phyloP scores from a whole-genome alignment of 805 yeast genomes.

The Myxozyma udenii region DNA sequence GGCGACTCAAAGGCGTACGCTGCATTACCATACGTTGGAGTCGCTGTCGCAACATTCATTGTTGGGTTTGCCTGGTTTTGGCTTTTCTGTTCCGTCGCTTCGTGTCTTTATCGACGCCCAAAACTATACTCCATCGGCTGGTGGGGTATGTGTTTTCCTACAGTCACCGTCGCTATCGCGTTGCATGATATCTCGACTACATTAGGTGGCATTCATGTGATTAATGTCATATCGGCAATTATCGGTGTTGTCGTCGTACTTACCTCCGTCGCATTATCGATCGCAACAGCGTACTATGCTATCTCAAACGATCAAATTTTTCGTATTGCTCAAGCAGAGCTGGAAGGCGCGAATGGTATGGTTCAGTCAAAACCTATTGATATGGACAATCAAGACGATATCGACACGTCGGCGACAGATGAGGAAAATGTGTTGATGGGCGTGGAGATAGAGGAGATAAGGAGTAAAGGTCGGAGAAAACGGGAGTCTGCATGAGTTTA shows the following conservation, averaged over 20 bases:
- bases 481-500: too few species aligned
- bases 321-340: background rate
- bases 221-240: conserved; percentile 59
- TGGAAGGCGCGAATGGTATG: background rate
- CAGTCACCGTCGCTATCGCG: background rate
- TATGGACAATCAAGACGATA: too few species aligned
- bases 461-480: too few species aligned
- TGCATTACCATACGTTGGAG: background rate
- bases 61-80: conserved; percentile 7
- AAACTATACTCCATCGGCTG: conserved; percentile 1
- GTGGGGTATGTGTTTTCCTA: conserved; percentile 14
- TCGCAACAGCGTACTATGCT: conserved; percentile 18
- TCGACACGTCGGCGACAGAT: too few species aligned
- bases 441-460: too few species aligned
- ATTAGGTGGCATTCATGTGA: conserved; percentile 47
- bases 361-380: background rate
- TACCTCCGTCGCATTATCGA: conserved; percentile 19
- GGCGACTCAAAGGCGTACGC: background rate
- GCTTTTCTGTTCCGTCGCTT: conserved; percentile 4
- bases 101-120: conserved; percentile 4
- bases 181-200: background rate
- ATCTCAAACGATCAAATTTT: conserved; percentile 9
- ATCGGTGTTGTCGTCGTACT: conserved; percentile 55
- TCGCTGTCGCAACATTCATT: conserved; percentile 1
- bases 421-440: too few species aligned